Base-by-base conservation (phyloP, 371 early-diverging fungal species). In the Mucor sp. region DNA sequence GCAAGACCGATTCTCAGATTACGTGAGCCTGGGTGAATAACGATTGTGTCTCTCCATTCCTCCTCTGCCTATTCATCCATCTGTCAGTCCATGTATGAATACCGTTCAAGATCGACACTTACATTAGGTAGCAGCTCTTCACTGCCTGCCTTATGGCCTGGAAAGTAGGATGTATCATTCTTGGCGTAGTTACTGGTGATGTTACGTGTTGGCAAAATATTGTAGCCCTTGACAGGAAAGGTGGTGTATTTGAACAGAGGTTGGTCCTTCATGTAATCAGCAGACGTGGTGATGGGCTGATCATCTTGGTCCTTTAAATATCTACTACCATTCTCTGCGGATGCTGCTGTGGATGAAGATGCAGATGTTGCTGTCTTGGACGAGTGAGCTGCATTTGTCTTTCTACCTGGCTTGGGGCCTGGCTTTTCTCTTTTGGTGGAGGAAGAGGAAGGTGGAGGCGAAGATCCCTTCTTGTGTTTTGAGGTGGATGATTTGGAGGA, bases 1-100 rank as follows among this genome's bases (percentile, higher is more conserved):
- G 94, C 92, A 17, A 86, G 76, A 7, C 95, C 95, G 17, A 95
- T 85, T 53, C 93, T 85, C 48, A 94, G 76, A 69, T 87, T 86
- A 55, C 90, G 84, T 56, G 95, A 95, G 30, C 96, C 96, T 11
- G 95, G 92, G 56, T 96, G 95, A 58, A 96, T 90, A 6, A 96
- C 87, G 47, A 95, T 87, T 15, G 92, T 88, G 62, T 90, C 84
- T 33, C 68, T 70, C 71, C 78, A 78, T 67, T 85, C 85, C 64
- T 79, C 78, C 21, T 79, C 80, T 25, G 82, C 67, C 81, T 82
- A 72, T 6, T 4, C 14, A 37, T 43, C 12, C 23, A 41, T 50
- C 1, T 53, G 39, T 19, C 33, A 17, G 57, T 44, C 48, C 8
- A 41, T 41, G 28, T 43, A 27, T 25, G 14, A 14, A 0, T 14